Evolutionary conservation across 805 yeast genomes (phyloP), one percentile per base, ranked within the genome.

Genomic region (Teunomyces kruisii): DNA sequence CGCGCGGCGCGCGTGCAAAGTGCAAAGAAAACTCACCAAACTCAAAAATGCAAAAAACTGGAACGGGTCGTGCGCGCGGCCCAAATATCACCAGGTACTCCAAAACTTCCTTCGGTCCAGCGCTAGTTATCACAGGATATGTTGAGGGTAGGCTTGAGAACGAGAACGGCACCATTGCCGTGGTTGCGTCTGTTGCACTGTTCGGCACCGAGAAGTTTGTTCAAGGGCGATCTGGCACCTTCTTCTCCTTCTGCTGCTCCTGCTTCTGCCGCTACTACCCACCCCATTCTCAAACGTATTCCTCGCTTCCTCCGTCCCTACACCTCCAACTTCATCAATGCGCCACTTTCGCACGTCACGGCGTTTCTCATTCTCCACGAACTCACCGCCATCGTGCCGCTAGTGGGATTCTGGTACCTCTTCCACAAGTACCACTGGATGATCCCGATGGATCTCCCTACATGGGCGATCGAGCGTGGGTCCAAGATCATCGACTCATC

Each of bases 351-450:
- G 1, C 82, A 82, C 58, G 69, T 84, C 9, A 72, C 85, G 0
- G 72, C 90, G 2, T 87, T 87, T 54, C 52, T 86, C 5, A 58
- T 86, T 3, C 68, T 87, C 10, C 96, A 87, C 57, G 96, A 87
- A 57, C 50, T 87, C 33, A 75, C 91, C 0, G 96, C 96, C 2
- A 72, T 87, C 2, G 75, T 78, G 24, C 95, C 95, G 1, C 67
- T 87, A 40, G 67, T 85, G 32, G 82, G 81, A 0, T 53, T 86
- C 2, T 85, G 92, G 90, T 85, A 80, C 55, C 50, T 72, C 1
- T 73, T 87, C 49, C 86, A 85, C 62, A 72, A 77, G 47, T 69
- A 68, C 43, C 66, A 75, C 32, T 78, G 79, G 43, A 64, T 74
- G 40, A 59, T 79, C 8, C 84, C 86, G 1, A 52, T 76, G 7